Conservation (phyloP, 306 rosid species). For the Bauhinia variegata region DNA sequence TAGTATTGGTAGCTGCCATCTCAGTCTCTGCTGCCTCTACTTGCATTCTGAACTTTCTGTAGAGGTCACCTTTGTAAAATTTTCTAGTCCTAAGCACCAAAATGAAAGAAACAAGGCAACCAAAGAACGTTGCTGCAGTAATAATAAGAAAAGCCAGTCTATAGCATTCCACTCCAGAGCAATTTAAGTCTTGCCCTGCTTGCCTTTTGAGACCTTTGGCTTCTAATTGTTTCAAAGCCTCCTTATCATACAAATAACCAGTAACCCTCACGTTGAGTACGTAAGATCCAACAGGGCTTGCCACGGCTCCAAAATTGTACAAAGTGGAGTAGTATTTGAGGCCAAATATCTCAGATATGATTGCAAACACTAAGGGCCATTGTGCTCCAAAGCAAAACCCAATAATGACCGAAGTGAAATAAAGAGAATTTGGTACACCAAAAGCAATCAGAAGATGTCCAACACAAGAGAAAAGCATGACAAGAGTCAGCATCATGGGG, state of each 20-base stretch:
- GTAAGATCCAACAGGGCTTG: conserved; percentile 68
- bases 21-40: conserved; percentile 26
- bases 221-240: conserved; percentile 54
- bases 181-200: conserved; percentile 51
- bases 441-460: conserved; percentile 70
- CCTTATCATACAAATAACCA: conserved; percentile 64
- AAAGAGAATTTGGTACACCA: conserved; percentile 57
- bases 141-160: conserved; percentile 59
- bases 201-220: conserved; percentile 40
- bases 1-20: no score
- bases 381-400: conserved; percentile 80
- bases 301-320: conserved; percentile 56
- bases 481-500: conserved; percentile 54
- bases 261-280: conserved; percentile 62
- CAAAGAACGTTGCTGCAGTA: conserved; percentile 51
- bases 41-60: conserved; percentile 52
- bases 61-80: conserved; percentile 60
- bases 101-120: conserved; percentile 48
- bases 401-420: conserved; percentile 55
- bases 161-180: conserved; percentile 57
- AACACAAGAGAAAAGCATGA: conserved; percentile 55
- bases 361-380: conserved; percentile 70
- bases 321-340: conserved; percentile 74
- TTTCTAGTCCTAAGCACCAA: conserved; percentile 63
- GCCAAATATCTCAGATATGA: conserved; percentile 74